Percentiles rank a stretch among this genome's conserved stretches.
Conservation (phyloP, 208 protist species). For the Acanthamoeba lugdunensis region DNA sequence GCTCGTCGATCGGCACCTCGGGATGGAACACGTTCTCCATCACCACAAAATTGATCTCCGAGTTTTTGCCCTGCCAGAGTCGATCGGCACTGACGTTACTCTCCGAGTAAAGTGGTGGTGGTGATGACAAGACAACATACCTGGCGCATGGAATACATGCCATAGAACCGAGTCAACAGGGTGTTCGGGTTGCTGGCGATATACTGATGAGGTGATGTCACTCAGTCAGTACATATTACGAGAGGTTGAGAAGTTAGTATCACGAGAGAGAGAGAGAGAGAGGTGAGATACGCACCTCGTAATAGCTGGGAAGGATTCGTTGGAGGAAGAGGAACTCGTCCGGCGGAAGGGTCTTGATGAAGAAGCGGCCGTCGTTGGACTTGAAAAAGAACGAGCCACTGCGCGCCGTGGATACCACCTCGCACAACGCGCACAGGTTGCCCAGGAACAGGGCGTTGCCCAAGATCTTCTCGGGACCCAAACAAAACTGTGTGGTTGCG, state of each 20-base stretch:
- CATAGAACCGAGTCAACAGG: conserved; percentile 73
- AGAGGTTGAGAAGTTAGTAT: not conserved
- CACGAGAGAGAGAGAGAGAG: not conserved
- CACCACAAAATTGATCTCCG: conserved; percentile 76
- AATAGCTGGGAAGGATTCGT: conserved; percentile 66
- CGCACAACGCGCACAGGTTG: conserved; percentile 71
- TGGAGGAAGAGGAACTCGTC: conserved; percentile 73
- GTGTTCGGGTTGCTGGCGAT: conserved; percentile 74
- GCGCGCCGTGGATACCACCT: conserved; percentile 74
- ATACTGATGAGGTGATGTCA: conserved; percentile 40
- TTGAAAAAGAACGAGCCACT: conserved; percentile 75
- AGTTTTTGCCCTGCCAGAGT: conserved; percentile 55
- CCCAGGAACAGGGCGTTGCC: conserved; percentile 73
- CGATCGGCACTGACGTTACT: not conserved
- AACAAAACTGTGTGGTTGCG: conserved; percentile 64
- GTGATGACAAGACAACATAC: not conserved
- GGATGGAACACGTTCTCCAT: conserved; percentile 76
- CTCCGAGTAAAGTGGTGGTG: not conserved
- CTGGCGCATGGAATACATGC: conserved; percentile 69
- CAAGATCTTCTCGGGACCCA: conserved; percentile 72
- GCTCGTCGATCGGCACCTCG: conserved; percentile 63
- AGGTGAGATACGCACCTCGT: not conserved
- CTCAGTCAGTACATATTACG: not conserved
- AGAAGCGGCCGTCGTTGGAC: conserved; percentile 71
- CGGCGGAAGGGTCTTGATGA: conserved; percentile 71